phyloP scores from a whole-genome alignment of 768 basidiomycete genomes.

The Trametes cinnabarina region DNA sequence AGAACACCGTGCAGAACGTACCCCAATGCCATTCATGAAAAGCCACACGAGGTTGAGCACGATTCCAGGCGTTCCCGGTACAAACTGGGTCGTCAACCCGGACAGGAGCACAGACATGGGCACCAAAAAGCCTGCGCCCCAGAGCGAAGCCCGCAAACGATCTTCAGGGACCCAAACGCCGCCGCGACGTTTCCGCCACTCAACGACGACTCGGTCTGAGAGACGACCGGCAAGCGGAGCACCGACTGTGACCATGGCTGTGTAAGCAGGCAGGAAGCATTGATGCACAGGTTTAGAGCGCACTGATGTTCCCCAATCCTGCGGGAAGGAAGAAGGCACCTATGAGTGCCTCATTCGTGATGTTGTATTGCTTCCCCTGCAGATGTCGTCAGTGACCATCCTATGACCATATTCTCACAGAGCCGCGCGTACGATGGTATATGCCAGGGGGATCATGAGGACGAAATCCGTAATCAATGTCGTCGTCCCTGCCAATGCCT shows the following conservation, averaged over 20 bases:
- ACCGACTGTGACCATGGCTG: slow-evolving; percentile 43
- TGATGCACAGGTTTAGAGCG: slow-evolving; percentile 13
- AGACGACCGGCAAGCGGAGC: slow-evolving; percentile 57
- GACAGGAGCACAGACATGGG: slow-evolving; percentile 51
- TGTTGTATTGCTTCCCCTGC: slow-evolving; percentile 56
- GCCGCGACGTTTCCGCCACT: slow-evolving; percentile 46
- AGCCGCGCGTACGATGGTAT: slow-evolving; percentile 55
- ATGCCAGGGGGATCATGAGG: slow-evolving; percentile 59
- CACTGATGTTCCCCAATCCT: slow-evolving; percentile 60
- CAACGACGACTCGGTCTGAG: slow-evolving; percentile 53
- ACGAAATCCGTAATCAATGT: slow-evolving; percentile 31
- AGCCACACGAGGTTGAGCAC: slow-evolving; percentile 51
- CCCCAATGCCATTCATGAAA: slow-evolving; percentile 65
- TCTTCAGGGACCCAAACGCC: slow-evolving; percentile 70
- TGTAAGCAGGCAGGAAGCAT: neutral
- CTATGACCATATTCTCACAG: too few relatives aligned
- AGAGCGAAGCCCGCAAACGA: slow-evolving; percentile 52
- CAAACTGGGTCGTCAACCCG: slow-evolving; percentile 51
- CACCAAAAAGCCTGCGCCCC: slow-evolving; percentile 46
- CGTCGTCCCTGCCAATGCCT: slow-evolving; percentile 42
- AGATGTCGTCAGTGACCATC: neutral
- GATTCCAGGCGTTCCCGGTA: slow-evolving; percentile 50
- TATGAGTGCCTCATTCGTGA: slow-evolving; percentile 54
- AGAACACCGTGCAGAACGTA: slow-evolving; percentile 30
- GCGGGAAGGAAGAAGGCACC: slow-evolving; percentile 59